Evolutionary conservation across 768 basidiomycete genomes (phyloP).

Genomic region (Candolleomyces efflorescens): DNA sequence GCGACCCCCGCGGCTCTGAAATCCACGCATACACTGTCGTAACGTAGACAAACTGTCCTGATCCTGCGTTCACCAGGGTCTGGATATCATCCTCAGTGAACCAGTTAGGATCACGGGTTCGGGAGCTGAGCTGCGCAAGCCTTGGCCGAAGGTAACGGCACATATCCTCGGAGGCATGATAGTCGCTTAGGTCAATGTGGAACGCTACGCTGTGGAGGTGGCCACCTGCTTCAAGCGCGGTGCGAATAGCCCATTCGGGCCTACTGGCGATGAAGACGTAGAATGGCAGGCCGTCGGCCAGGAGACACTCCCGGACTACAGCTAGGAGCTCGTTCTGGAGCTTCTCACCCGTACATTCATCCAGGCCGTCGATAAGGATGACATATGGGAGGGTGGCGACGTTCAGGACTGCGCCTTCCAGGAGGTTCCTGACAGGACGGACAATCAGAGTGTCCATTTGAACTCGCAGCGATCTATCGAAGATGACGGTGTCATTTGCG

Average conservation of each 20-base stretch:
- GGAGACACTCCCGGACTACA: not conserved
- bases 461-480: not conserved
- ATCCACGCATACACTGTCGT: not conserved
- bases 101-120: not conserved
- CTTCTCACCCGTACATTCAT: not conserved
- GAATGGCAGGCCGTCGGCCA: not conserved
- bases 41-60: constrained; percentile 6
- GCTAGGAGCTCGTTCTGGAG: not conserved
- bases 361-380: constrained; percentile 3
- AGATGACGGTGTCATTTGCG: not conserved
- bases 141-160: not conserved
- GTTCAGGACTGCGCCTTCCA: not conserved
- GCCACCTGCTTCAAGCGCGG: not conserved
- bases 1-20: not conserved
- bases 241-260: not conserved
- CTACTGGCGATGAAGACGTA: constrained; percentile 1
- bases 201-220: not conserved
- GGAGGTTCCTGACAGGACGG: not conserved
- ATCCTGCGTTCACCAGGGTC: not conserved
- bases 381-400: not conserved
- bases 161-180: not conserved
- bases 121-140: not conserved
- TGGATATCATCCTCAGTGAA: not conserved
- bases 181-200: not conserved
- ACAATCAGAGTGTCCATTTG: not conserved